Evolutionary conservation across 306 rosid genomes (phyloP).

Genomic region (Cercis canadensis): DNA sequence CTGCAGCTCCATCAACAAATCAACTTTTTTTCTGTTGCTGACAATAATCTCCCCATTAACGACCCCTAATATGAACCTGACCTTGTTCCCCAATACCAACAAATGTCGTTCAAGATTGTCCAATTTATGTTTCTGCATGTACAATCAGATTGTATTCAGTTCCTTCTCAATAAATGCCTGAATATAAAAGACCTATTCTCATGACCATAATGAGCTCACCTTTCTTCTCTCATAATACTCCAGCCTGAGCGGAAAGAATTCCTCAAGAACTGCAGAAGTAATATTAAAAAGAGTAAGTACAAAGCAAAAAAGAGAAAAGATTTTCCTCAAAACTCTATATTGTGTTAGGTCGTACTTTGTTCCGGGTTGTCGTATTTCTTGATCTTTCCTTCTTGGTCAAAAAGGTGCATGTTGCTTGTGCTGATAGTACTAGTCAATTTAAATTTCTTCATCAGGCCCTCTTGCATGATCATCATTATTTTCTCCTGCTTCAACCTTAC

Average conservation of each 20-base stretch:
- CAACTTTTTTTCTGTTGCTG: constrained; percentile 78
- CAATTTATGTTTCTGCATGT: constrained; percentile 68
- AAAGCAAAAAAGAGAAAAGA: neutral
- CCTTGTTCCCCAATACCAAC: constrained; percentile 80
- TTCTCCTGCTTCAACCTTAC: constrained; percentile 65
- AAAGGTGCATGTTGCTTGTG: constrained; percentile 92
- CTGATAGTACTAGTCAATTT: constrained; percentile 65
- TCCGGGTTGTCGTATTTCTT: constrained; percentile 86
- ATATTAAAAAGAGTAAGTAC: constrained; percentile 17
- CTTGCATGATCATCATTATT: constrained; percentile 62
- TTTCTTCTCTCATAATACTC: constrained; percentile 81
- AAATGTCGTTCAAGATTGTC: constrained; percentile 67
- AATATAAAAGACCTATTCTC: neutral
- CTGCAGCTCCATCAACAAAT: constrained; percentile 76
- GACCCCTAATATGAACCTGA: constrained; percentile 84
- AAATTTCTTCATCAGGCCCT: constrained; percentile 83
- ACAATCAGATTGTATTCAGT: constrained; percentile 23
- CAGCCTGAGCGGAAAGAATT: constrained; percentile 74
- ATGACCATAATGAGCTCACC: constrained; percentile 50
- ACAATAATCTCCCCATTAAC: constrained; percentile 84
- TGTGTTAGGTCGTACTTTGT: constrained; percentile 60
- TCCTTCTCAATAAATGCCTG: neutral
- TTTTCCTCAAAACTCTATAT: neutral
- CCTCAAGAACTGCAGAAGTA: constrained; percentile 77
- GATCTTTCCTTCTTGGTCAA: constrained; percentile 77